Evolutionary conservation across 495 filamentous ascomycete species (phyloP), one percentile per base, ranked within the genome.

Genomic region (Penicillium paxilli): DNA sequence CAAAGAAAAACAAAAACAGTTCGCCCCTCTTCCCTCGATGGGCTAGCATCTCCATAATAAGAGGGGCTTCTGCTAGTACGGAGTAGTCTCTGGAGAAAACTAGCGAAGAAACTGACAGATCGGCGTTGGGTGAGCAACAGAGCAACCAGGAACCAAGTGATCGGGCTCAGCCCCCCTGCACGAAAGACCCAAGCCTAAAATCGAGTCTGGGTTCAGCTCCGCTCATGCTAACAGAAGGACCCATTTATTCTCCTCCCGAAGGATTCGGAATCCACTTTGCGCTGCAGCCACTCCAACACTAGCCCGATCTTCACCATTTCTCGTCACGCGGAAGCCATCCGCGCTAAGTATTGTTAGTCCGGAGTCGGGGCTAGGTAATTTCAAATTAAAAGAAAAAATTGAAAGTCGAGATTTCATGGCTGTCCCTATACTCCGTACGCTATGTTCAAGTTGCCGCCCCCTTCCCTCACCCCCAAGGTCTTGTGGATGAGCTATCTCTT

Each of bases 261-360:
- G 52, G 37, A 50, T 35, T 49, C 17, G 22, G 47, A 38, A 45
- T 44, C 52, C 52, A 55, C 52, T 45, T 49, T 19, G 44, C 38
- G 38, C 52, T 44, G 52, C 52, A 44, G 45, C 47, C 28, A 46
- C 38, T 21, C 19, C 30, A 35, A 14, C 52, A 52, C 52, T 55
- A 60, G 57, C 28, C 44, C 44, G 48, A 52, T 55, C 52, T 33
- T 49, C 35, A 35, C 24, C 35, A 38, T 16, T 41, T 24, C 45
- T 47, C 32, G 41, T 58, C 58, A 56, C 52, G 58, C 58, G 58
- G 57, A 51, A 46, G 41, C 47, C 42, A 20, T 48, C 44, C 26
- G 46, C 51, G 41, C 56, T 51, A 47, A 54, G n/a, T 14, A 24
- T 21, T 49, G 44, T 40, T 22, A 21, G 40, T n/a, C 30, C 47